Percentiles rank a stretch among this genome's conserved stretches.
phyloP scores from a whole-genome alignment of 768 basidiomycete genomes.

The Mycena rosella region DNA sequence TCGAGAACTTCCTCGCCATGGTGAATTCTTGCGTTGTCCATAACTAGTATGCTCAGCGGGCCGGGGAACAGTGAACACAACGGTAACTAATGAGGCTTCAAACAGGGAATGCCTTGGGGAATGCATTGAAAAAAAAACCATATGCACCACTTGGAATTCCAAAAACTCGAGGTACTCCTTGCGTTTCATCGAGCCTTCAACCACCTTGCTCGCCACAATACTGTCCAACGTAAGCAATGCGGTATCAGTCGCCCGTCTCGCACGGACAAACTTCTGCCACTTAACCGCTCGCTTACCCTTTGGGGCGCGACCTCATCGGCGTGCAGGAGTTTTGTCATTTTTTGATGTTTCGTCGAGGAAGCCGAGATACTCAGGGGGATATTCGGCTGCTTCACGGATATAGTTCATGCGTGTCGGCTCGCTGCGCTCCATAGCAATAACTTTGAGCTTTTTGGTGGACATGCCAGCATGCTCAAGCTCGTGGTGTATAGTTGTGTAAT shows the following conservation, averaged over 20 bases:
- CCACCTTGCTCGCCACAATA: not conserved
- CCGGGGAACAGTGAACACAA: constrained; percentile 44
- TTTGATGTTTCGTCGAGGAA: constrained; percentile 53
- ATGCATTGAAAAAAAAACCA: not conserved
- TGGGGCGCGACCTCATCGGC: not conserved
- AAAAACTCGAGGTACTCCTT: not conserved
- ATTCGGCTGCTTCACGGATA: constrained; percentile 43
- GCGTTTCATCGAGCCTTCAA: not conserved
- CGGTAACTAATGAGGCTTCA: constrained; percentile 36
- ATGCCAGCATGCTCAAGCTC: too few relatives aligned
- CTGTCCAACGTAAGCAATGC: not conserved
- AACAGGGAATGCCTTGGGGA: not conserved
- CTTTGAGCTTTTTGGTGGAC: too few relatives aligned
- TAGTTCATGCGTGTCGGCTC: constrained; percentile 43
- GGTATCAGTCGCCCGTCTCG: not conserved
- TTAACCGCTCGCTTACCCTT: not conserved
- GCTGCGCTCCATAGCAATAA: constrained; percentile 48
- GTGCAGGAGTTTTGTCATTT: constrained; percentile 42
- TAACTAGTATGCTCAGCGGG: too few relatives aligned
- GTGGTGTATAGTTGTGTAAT: too few relatives aligned
- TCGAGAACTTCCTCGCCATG: constrained; percentile 45
- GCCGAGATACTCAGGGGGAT: constrained; percentile 47
- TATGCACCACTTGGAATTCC: too few relatives aligned
- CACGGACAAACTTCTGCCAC: too few relatives aligned
- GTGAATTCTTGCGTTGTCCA: too few relatives aligned